Base-by-base conservation (phyloP, 1,139 yeast genomes). In the Pichia sp. region DNA sequence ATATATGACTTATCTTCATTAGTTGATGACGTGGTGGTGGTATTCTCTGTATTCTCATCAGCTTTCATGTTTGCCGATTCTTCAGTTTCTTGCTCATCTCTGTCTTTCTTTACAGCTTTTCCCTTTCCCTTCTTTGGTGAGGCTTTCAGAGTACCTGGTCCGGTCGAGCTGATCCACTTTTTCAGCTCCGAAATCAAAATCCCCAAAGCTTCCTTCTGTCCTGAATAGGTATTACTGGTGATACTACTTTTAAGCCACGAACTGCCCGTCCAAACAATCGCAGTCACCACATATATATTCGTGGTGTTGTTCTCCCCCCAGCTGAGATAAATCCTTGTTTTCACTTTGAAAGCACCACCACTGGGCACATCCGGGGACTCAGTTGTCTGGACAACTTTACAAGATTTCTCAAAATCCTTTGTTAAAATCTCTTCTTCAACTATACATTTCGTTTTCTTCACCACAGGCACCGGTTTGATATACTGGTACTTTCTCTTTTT, bases 341-440 rank as follows among this genome's bases (percentile, higher is more conserved):
- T 74, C 6, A 90, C 84, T 44, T 78, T 73, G 63, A 94, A 94
- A 2, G 86, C 72, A 54, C 75, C 77, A 4, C 99, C 99, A 47
- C 88, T 83, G 1, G 99, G 99, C 10, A 94, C 97, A 65, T 92
- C 97, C 0, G 97, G 98, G 0, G 96, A 85, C 28, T 72, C 72
- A 0, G 95, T 85, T 1, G 73, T 61, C 55, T 85, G 90, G 36
- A 77, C 73, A 3, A 86, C 81, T 35, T 75, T 66, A 37, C 83
- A 73, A 48, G 65, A 69, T 33, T 72, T 66, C 11, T 80, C 75
- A 40, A 80, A 64, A 58, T 86, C 86, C 64, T 72, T 77, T 40
- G 73, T 72, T 48, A 82, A 80, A 41, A 86, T 65, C 7, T 75
- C 72, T 55, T 94, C 99, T 2, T 80, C 79, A 45, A 87, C 79